Conservation (phyloP, 805 yeast species). For the Kodamaea jinghongensis region DNA sequence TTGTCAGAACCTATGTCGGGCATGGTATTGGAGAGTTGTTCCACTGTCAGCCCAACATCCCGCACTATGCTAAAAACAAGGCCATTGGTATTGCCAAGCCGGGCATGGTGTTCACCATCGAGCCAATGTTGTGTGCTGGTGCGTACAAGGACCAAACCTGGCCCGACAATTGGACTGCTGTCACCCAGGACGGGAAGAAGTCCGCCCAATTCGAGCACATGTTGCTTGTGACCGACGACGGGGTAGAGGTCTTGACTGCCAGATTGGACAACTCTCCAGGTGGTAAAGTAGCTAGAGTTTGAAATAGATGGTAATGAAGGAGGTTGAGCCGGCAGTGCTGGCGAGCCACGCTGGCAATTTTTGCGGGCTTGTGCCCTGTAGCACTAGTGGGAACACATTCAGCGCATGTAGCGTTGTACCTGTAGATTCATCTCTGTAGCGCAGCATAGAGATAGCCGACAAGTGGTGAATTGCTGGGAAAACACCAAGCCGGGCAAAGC, state of each 20-base stretch:
- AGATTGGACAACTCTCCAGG: conserved; percentile 84
- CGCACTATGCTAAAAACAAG: conserved; percentile 92
- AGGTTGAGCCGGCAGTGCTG: no score
- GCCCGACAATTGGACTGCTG: conserved; percentile 98
- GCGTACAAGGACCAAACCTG: conserved; percentile 75
- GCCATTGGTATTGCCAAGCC: conserved; percentile 92
- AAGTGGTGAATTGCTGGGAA: no score
- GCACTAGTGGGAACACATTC: no score
- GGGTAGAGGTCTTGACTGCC: conserved; percentile 86
- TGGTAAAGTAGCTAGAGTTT: conserved; percentile 65
- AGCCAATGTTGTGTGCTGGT: conserved; percentile 94
- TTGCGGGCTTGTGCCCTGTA: no score
- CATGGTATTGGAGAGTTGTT: conserved; percentile 87
- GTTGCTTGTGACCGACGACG: conserved; percentile 86
- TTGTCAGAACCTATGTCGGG: conserved; percentile 88
- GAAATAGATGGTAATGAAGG: conserved; percentile 10
- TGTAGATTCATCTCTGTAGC: no score
- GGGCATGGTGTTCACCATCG: conserved; percentile 95
- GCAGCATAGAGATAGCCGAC: no score
- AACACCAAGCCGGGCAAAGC: no score
- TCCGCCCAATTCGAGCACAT: conserved; percentile 97
- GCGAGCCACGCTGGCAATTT: no score
- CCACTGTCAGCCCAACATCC: conserved; percentile 90
- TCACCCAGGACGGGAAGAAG: conserved; percentile 82
- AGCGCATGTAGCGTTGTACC: no score